Base-by-base conservation (phyloP, 495 filamentous ascomycete genomes). In the Cryomyces antarcticus region DNA sequence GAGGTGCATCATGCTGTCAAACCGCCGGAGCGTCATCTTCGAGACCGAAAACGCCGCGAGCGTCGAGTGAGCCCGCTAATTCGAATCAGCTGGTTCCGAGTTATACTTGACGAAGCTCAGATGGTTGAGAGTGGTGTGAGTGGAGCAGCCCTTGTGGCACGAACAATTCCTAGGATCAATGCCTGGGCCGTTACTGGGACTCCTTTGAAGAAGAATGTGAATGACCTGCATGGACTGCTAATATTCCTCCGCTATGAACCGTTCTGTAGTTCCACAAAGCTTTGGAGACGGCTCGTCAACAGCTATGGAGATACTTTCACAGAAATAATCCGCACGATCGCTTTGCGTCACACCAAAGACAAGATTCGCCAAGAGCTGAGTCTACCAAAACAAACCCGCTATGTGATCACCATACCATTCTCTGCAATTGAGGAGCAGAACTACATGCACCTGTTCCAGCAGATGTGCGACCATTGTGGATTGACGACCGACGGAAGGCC, bases 161-260 rank as follows among this genome's bases (percentile, higher is more conserved):
- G 75, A 28, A 58, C 76, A 17, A 82, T 97, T 46, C 85, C 87
- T 42, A 69, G 88, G 27, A 56, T 80, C 46, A 88, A 89, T 60
- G 75, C 84, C 7, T 95, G 89, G 89, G 83, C 75, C 28, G 74
- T 97, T n/a, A 85, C 84, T 4, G 89, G 88, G 13, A 97, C 89
- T 0, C 89, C 89, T 1, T 66, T 94, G 24, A 73, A 77, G 42
- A 87, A 80, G 52, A 69, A 86, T 43, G 69, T 86, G 6, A 72
- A 77, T 56, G 74, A 81, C 53, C 61, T 81, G 13, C 47, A 71
- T 55, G 55, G 85, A 0, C 71, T 95, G 9, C 56, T 97, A 0
- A 61, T 75, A 1, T 97, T 97, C 43, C 69, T 97, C 9, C 71
- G 71, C 27, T 82, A 78, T 46, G 67, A 84, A 42, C 87, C 87